phyloP scores from a whole-genome alignment of 2,329 filamentous ascomycete species.

The Neofusicoccum sp. region DNA sequence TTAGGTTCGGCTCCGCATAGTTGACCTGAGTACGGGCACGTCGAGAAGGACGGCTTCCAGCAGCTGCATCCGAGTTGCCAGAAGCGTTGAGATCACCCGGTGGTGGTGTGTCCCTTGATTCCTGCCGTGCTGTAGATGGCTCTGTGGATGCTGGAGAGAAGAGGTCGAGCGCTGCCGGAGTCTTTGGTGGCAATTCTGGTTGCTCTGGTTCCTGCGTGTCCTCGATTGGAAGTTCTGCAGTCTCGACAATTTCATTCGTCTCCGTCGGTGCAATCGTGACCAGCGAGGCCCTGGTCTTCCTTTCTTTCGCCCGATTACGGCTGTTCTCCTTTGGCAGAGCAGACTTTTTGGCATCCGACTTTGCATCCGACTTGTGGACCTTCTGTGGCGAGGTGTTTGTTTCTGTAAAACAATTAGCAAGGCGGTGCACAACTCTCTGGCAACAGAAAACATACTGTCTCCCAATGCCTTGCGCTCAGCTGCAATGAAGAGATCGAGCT shows the following conservation, averaged over 20 bases:
- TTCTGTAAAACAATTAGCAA: slow-evolving; percentile 21
- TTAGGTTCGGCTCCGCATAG: slow-evolving; percentile 50
- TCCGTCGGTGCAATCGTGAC: slow-evolving; percentile 5
- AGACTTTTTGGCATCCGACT: slow-evolving; percentile 22
- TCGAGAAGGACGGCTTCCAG: slow-evolving; percentile 39
- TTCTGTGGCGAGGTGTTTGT: slow-evolving; percentile 35
- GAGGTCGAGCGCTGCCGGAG: slow-evolving; percentile 34
- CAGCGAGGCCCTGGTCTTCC: slow-evolving; percentile 20
- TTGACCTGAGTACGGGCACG: slow-evolving; percentile 47
- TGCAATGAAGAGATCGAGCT: slow-evolving; percentile 16
- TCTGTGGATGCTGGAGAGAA: slow-evolving; percentile 47
- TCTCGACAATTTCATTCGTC: not conserved
- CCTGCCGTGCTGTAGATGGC: slow-evolving; percentile 27
- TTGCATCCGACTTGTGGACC: slow-evolving; percentile 23
- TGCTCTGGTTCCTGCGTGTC: not conserved
- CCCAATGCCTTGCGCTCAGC: slow-evolving; percentile 39
- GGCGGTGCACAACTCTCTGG: too few species aligned
- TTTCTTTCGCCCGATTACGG: slow-evolving; percentile 17
- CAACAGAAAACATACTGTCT: slow-evolving; percentile 35
- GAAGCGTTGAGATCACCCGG: not conserved
- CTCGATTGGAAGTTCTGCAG: not conserved
- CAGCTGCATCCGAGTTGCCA: not conserved
- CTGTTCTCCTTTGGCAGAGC: not conserved
- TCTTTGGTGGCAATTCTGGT: slow-evolving; percentile 37
- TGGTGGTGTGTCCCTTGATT: slow-evolving; percentile 4